phyloP scores from a whole-genome alignment of 2,329 filamentous ascomycete species.

The Fusarium sororula region DNA sequence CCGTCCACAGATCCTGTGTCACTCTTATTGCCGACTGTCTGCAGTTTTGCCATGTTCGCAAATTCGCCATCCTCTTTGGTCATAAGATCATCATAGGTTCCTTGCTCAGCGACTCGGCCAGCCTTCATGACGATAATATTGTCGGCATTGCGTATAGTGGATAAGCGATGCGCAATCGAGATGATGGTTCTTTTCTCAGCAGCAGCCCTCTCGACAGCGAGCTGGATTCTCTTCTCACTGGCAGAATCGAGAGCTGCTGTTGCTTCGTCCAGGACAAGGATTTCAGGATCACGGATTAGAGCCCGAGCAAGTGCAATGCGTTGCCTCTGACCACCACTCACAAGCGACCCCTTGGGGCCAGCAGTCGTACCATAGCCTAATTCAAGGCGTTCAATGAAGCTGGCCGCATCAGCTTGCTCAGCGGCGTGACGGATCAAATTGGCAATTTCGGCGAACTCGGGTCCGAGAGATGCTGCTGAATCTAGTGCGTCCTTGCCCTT shows the following conservation, averaged over 20 bases:
- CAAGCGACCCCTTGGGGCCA: slow-evolving; percentile 61
- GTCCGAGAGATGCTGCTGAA: not conserved
- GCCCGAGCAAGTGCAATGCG: slow-evolving; percentile 66
- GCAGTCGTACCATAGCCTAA: slow-evolving; percentile 62
- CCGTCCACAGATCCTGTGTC: slow-evolving; percentile 42
- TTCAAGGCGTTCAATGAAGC: slow-evolving; percentile 63
- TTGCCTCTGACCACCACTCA: slow-evolving; percentile 69
- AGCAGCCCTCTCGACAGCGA: slow-evolving; percentile 53
- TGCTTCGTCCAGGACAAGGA: slow-evolving; percentile 69
- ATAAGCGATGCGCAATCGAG: slow-evolving; percentile 70
- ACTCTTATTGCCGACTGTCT: slow-evolving; percentile 46
- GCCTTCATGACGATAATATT: slow-evolving; percentile 72
- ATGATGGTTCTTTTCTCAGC: slow-evolving; percentile 68
- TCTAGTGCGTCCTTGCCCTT: not conserved
- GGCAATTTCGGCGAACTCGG: not conserved
- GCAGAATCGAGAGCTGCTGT: slow-evolving; percentile 68
- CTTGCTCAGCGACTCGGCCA: slow-evolving; percentile 69
- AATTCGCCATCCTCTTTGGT: slow-evolving; percentile 60
- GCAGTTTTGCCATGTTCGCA: slow-evolving; percentile 58
- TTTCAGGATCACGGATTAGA: slow-evolving; percentile 63
- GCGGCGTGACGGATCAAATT: not conserved
- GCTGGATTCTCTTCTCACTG: slow-evolving; percentile 64
- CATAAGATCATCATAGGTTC: slow-evolving; percentile 69
- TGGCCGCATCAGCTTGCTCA: slow-evolving; percentile 36
- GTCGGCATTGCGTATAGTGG: slow-evolving; percentile 70